Conservation (phyloP, 192 early-diverging fungal species). For the Mortierella claussenii region DNA sequence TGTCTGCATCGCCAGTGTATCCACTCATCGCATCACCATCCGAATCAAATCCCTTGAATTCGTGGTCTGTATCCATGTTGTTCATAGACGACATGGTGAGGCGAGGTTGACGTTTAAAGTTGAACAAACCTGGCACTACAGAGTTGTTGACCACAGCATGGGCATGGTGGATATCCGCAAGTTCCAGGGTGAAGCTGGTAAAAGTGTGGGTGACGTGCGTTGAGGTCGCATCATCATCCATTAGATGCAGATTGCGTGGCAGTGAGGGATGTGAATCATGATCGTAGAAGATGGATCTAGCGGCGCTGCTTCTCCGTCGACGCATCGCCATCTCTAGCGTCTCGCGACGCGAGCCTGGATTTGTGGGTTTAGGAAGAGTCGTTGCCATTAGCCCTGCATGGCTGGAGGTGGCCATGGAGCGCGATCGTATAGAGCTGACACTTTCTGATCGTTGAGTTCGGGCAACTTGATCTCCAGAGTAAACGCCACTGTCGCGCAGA, state of each 20-base stretch:
- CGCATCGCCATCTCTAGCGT: slow-evolving; percentile 51
- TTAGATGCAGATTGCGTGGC: neutral
- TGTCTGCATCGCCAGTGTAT: slow-evolving; percentile 46
- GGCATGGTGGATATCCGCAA: slow-evolving; percentile 34
- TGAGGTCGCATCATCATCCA: slow-evolving; percentile 26
- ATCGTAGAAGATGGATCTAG: slow-evolving; percentile 11
- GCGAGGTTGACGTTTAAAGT: slow-evolving; percentile 27
- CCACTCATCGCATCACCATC: slow-evolving; percentile 50
- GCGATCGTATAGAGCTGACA: slow-evolving; percentile 21
- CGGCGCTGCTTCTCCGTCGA: slow-evolving; percentile 33
- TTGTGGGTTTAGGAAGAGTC: slow-evolving; percentile 8
- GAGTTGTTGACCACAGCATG: slow-evolving; percentile 41
- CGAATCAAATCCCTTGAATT: slow-evolving; percentile 46
- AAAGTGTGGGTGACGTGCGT: slow-evolving; percentile 41
- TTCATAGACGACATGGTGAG: slow-evolving; percentile 26
- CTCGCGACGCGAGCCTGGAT: slow-evolving; percentile 20
- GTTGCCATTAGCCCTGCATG: slow-evolving; percentile 33
- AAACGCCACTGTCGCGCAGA: slow-evolving; percentile 14
- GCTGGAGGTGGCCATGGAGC: slow-evolving; percentile 25
- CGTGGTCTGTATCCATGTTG: slow-evolving; percentile 36
- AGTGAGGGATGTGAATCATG: neutral
- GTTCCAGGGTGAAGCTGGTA: slow-evolving; percentile 40
- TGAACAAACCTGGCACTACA: slow-evolving; percentile 38
- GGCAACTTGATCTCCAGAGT: slow-evolving; percentile 3
- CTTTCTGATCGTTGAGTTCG: slow-evolving; percentile 18